phyloP scores from a whole-genome alignment of 2,329 filamentous ascomycete genomes.

The Thielaviopsis euricoi region DNA sequence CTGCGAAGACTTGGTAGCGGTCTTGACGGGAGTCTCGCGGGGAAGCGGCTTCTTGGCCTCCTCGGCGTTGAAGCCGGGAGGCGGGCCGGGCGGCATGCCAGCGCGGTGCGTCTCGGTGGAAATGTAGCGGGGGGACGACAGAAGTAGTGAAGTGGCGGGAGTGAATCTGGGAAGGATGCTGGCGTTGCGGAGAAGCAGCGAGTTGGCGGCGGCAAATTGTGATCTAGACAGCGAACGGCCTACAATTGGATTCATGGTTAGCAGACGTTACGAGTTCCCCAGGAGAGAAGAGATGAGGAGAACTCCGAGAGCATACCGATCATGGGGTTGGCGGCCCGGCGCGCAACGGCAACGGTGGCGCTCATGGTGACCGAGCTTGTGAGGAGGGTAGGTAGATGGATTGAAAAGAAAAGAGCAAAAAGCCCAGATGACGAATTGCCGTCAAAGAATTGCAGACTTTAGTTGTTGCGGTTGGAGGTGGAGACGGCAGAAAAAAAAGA shows the following conservation, averaged over 20 bases:
- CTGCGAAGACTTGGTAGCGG: slow-evolving; percentile 3
- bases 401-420: not conserved
- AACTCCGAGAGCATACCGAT: slow-evolving; percentile 4
- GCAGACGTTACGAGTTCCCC: too few relatives aligned
- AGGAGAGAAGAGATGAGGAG: not conserved
- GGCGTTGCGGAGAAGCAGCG: slow-evolving; percentile 10
- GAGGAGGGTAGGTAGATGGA: not conserved
- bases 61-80: slow-evolving; percentile 81
- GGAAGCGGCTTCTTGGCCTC: slow-evolving; percentile 72
- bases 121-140: slow-evolving; percentile 38
- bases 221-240: slow-evolving; percentile 11
- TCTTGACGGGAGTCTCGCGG: slow-evolving; percentile 24
- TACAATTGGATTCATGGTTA: slow-evolving; percentile 2
- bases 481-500: not conserved
- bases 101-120: slow-evolving; percentile 42
- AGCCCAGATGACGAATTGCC: not conserved
- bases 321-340: slow-evolving; percentile 8
- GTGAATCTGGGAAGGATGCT: slow-evolving; percentile 19
- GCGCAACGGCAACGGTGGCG: slow-evolving; percentile 8
- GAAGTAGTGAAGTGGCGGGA: slow-evolving; percentile 37
- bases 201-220: slow-evolving; percentile 11
- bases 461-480: not conserved
- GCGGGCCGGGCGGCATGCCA: slow-evolving; percentile 37
- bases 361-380: slow-evolving; percentile 7
- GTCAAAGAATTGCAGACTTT: not conserved